Evolutionary conservation across 495 filamentous ascomycete species (phyloP), one percentile per base, ranked within the genome.

Genomic region (Bombardia bombarda): DNA sequence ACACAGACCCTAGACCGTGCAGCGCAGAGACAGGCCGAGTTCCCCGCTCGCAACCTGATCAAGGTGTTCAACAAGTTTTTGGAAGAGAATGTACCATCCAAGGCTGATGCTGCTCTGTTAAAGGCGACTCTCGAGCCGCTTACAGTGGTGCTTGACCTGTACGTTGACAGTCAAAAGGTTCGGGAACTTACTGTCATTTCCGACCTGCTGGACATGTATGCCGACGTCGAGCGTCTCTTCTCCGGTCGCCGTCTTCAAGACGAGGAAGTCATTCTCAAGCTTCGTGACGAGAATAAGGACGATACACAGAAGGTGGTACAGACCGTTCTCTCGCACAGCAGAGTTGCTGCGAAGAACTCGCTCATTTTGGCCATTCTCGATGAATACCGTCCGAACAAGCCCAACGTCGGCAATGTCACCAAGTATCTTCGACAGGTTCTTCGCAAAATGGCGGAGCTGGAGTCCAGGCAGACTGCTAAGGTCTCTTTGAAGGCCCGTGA

Each of bases 401-500:
- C 93, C 26, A 79, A 86, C 42, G 82, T 82, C 45, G 86, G 84
- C 55, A 92, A 94, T 46, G 80, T 98, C 38, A 81, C 74, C 53
- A 94, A 90, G 62, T 76, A 90, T 63, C 90, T 98, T 68, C 82
- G 87, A 48, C 79, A 82, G 3, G 73, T 87, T 25, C 72, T 98
- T 13, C 80, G 82, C 61, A 88, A 85, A 63, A 71, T 98, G 42
- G 86, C 92, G 0, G 92, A 98, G 50, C 75, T 98, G 8, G 92
- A 97, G 66, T 86, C 63, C 12, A 81, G 92, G 42, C 70, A 85
- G 35, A 89, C 88, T 12, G 85, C 92, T 43, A 98, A 98, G 79
- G 90, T 98, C 25, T 85, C 90, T 1, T 77, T 97, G 53, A 97
- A 97, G 72, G 90, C 92, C 25, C 85, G 92, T 52, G 92, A 98